Evolutionary conservation across 2,329 filamentous ascomycete species (phyloP), one percentile per base, ranked within the genome.

Genomic region (Cyanodermella asteris): DNA sequence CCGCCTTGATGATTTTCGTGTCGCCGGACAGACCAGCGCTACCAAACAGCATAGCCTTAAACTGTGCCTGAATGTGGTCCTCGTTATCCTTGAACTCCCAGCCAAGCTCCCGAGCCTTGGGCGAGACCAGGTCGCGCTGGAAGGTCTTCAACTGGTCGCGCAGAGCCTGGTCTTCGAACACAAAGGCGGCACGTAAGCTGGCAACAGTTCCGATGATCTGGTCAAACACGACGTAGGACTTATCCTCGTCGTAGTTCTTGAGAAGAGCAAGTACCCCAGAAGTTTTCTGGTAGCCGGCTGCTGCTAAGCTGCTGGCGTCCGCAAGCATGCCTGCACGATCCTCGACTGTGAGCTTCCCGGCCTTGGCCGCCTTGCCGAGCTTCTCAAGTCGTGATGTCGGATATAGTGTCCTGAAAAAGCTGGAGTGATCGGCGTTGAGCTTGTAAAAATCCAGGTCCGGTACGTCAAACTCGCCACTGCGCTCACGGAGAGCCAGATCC

Each of bases 281-380:
- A 1, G 84, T 91, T 59, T 78, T 90, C 47, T 91, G 78, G 47
- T 91, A 91, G 16, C 84, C 84, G 23, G 82, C 87, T 18, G 76
- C 66, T 26, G 84, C 78, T 37, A 94, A 61, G 16, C 84, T 80
- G 38, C 80, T 81, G 4, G 84, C 81, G 48, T 94, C 84, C 16
- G 78, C 75, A 45, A 91, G 78, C 75, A 94, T 90, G 42, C 84
- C 84, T 23, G 84, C 78, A 31, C 84, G 70, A 45, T 94, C 84
- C 50, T 93, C 80, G 5, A 91, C 80, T 7, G 68, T 72, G 28
- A 94, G 56, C 7, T 82, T 60, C 4, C 76, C 77, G 23, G 71
- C 53, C 50, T 76, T 87, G 23, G 81, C 84, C 28, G 82, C 78
- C 42, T 80, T 55, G 14, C 84, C 84, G 18, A 94, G 71, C 57